These are phyloP conservation scores for Podila epigama DNA, from an alignment of 192 early-diverging fungal genomes.

Conservation along the genomic window DNA sequence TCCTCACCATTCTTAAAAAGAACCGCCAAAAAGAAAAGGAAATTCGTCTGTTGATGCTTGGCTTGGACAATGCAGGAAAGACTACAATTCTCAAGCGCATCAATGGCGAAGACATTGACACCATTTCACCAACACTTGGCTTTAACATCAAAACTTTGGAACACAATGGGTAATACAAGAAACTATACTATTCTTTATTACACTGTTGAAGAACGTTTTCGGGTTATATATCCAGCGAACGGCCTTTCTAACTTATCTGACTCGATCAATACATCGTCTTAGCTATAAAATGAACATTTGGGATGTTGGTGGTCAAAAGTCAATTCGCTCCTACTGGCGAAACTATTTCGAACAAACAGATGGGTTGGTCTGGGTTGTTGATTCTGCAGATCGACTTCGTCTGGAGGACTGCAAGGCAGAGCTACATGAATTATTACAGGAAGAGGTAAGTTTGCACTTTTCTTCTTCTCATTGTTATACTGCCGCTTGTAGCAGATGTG, in stretches of 20 bases:
- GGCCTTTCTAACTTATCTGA: no score
- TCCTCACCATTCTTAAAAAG: slow-evolving; percentile 95
- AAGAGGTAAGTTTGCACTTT: slow-evolving; percentile 70
- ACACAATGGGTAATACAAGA: slow-evolving; percentile 69
- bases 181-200: no score
- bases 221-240: no score
- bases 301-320: slow-evolving; percentile 98
- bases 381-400: slow-evolving; percentile 86
- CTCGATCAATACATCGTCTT: no score
- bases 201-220: no score
- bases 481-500: background rate
- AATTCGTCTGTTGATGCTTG: slow-evolving; percentile 92
- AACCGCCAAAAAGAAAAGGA: slow-evolving; percentile 92
- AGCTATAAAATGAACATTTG: slow-evolving; percentile 91
- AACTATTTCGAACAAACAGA: slow-evolving; percentile 99
- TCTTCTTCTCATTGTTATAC: background rate
- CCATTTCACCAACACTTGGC: slow-evolving; percentile 94
- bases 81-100: slow-evolving; percentile 97
- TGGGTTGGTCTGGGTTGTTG: slow-evolving; percentile 97
- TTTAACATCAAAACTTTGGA: slow-evolving; percentile 98
- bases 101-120: slow-evolving; percentile 90
- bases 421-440: slow-evolving; percentile 78
- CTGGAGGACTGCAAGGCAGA: slow-evolving; percentile 85
- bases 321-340: slow-evolving; percentile 97
- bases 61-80: slow-evolving; percentile 99